Conservation (phyloP, 352 stramenopile genomes). For the Blastocystis hominis region DNA sequence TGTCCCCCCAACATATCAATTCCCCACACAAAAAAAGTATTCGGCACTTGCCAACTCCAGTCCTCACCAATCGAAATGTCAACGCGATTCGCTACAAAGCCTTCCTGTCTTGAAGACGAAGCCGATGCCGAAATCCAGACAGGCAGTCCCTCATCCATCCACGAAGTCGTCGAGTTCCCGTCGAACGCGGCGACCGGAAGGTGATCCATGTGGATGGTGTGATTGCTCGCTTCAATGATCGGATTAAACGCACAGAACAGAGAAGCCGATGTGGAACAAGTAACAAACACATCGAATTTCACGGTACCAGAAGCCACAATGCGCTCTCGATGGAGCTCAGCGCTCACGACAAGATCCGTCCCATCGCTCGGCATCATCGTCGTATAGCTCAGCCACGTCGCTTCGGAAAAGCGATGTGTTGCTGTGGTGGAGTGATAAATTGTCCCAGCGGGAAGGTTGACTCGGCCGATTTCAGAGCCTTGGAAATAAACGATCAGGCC, state of each 20-base stretch:
- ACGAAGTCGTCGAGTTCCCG: neutral
- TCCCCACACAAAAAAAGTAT: neutral
- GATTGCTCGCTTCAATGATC: neutral
- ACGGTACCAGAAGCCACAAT: neutral
- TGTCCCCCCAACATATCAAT: neutral
- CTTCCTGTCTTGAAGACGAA: neutral
- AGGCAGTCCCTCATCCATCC: neutral
- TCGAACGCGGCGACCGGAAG: neutral
- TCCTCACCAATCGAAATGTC: neutral
- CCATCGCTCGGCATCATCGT: neutral
- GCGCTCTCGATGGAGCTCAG: neutral
- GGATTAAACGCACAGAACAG: neutral
- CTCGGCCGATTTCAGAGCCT: neutral
- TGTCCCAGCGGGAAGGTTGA: neutral
- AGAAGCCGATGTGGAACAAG: neutral
- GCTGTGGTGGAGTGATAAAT: constrained; percentile 6
- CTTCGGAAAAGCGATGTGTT: neutral
- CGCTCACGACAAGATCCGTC: neutral
- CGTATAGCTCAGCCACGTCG: neutral
- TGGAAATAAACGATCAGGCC: neutral
- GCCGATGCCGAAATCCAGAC: neutral
- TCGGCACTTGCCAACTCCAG: neutral
- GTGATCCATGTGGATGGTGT: neutral
- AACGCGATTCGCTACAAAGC: neutral
- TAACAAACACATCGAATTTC: neutral